These are phyloP conservation scores for Coprinellus micaceus DNA, from an alignment of 768 basidiomycete genomes.

Conservation along the genomic window DNA sequence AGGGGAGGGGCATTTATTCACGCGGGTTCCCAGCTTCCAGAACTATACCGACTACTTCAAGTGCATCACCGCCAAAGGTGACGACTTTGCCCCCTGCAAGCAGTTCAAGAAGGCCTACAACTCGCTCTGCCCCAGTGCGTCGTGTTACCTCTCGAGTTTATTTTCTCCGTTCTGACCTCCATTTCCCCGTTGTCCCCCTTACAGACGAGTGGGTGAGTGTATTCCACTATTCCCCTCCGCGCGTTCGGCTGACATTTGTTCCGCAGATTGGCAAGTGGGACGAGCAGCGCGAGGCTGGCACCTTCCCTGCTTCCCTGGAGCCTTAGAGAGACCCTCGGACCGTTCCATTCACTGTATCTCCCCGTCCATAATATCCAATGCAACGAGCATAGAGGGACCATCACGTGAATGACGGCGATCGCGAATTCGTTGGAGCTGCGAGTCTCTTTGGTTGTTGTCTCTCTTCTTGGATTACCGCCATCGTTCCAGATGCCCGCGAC, in stretches of 20 bases:
- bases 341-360: not conserved
- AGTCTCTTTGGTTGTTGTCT: not conserved
- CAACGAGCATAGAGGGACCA: not conserved
- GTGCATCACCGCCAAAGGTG: conserved; percentile 94
- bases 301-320: conserved; percentile 90
- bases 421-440: no score
- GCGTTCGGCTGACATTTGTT: conserved; percentile 13
- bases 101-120: conserved; percentile 96
- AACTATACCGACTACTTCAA: conserved; percentile 99
- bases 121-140: conserved; percentile 96
- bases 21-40: conserved; percentile 63
- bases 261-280: conserved; percentile 82
- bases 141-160: not conserved
- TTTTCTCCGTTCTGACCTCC: not conserved
- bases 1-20: conserved; percentile 1
- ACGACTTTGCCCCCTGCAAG: conserved; percentile 97
- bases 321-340: conserved; percentile 25
- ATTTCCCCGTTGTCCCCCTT: conserved; percentile 6
- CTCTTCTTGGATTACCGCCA: not conserved
- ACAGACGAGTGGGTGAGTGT: conserved; percentile 86
- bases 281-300: conserved; percentile 89
- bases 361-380: not conserved
- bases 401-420: conserved; percentile 18
- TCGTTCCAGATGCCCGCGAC: no score
- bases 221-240: not conserved